A percentile compares a stretch with the other conserved stretches of the same genome.
Conservation (phyloP, 2,329 filamentous ascomycete species). For the Pyrenochaeta sp. region DNA sequence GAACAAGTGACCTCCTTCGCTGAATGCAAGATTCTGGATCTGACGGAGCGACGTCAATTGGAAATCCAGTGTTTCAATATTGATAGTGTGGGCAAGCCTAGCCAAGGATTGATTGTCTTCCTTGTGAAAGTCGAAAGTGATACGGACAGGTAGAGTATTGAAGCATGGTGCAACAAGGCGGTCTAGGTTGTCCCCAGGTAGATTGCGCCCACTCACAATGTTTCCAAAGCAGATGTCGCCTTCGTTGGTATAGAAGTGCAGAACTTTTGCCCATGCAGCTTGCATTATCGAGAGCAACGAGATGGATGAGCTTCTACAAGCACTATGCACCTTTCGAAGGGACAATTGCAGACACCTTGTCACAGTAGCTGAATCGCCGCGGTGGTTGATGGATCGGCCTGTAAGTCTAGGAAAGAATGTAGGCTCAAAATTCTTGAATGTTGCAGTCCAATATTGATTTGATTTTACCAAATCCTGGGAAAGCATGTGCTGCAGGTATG, state of each 20-base stretch:
- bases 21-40: constrained; percentile 66
- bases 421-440: constrained; percentile 63
- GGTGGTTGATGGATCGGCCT: constrained; percentile 7
- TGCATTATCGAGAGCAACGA: constrained; percentile 73
- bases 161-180: constrained; percentile 87
- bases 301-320: constrained; percentile 35
- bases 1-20: constrained; percentile 69
- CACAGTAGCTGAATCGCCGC: constrained; percentile 30
- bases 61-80: constrained; percentile 68
- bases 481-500: constrained; percentile 70
- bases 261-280: constrained; percentile 73
- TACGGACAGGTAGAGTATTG: constrained; percentile 81
- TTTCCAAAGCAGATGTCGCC: constrained; percentile 86
- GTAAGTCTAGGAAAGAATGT: constrained; percentile 51
- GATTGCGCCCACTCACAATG: constrained; percentile 79
- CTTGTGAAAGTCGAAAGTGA: constrained; percentile 58
- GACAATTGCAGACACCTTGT: constrained; percentile 26
- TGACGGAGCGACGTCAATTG: constrained; percentile 79
- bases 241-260: constrained; percentile 64
- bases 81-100: constrained; percentile 67
- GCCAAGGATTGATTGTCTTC: constrained; percentile 68
- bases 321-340: constrained; percentile 27
- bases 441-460: constrained; percentile 71
- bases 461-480: constrained; percentile 57
- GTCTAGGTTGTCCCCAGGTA: constrained; percentile 72